Conservation (phyloP, 2,329 filamentous ascomycete genomes). For the Hymenoscyphus albidus region DNA sequence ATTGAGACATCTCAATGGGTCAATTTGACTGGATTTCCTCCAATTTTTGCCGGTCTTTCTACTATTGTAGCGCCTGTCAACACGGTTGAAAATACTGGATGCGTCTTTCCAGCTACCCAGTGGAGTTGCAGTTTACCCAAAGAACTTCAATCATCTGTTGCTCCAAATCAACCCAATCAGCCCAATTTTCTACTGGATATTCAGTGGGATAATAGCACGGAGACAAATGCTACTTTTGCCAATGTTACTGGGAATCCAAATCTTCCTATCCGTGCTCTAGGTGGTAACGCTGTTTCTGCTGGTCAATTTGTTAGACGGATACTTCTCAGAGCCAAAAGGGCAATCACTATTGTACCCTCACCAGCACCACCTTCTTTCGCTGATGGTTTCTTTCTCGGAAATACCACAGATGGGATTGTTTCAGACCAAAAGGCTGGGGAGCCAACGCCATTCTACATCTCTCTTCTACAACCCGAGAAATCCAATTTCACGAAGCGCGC, state of each 20-base stretch:
- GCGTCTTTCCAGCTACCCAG: constrained; percentile 66
- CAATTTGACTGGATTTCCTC: constrained; percentile 80
- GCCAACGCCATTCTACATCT: constrained; percentile 84
- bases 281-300: constrained; percentile 34
- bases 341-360: constrained; percentile 40
- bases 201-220: constrained; percentile 60
- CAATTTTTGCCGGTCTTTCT: constrained; percentile 78
- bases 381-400: constrained; percentile 79
- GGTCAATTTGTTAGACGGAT: constrained; percentile 32
- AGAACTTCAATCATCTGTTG: constrained; percentile 63
- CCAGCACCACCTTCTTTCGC: constrained; percentile 43
- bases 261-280: constrained; percentile 24
- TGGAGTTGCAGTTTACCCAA: constrained; percentile 88
- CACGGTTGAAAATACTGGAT: constrained; percentile 59
- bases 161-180: constrained; percentile 61
- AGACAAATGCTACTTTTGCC: constrained; percentile 41
- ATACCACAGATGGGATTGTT: constrained; percentile 73
- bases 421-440: constrained; percentile 72
- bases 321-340: constrained; percentile 33
- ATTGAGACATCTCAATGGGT: constrained; percentile 58
- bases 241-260: constrained; percentile 31
- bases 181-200: constrained; percentile 82
- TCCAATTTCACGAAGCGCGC: constrained; percentile 30
- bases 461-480: constrained; percentile 53
- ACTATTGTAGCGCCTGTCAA: constrained; percentile 74